Percentiles rank a stretch among this genome's conserved stretches.
These are phyloP conservation scores for Luvunga scandens DNA, from an alignment of 345 rosid species.

Conservation along the genomic window DNA sequence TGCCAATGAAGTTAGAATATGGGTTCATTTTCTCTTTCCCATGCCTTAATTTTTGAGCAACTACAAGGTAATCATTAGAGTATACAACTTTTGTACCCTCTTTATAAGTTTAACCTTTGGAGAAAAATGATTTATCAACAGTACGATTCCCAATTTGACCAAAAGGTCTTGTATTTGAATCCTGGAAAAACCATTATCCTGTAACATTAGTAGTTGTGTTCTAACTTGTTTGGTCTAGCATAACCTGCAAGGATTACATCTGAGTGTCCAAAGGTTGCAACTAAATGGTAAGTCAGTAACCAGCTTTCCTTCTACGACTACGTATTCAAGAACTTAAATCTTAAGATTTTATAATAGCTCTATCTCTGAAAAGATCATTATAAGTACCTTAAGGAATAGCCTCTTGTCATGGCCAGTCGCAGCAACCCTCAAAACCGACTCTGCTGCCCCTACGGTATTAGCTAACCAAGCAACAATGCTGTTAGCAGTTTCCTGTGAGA, in stretches of 20 bases:
- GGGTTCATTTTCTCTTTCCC: neutral
- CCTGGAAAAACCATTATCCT: neutral
- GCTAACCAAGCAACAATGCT: conserved; percentile 74
- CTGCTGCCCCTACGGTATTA: conserved; percentile 91
- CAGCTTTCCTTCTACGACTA: neutral
- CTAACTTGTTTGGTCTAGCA: neutral
- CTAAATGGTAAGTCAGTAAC: neutral
- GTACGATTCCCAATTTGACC: neutral
- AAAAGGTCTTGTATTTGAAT: neutral
- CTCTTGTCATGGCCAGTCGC: conserved; percentile 97
- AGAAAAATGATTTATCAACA: neutral
- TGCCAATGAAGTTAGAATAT: neutral
- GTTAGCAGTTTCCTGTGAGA: conserved; percentile 90
- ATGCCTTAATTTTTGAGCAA: neutral
- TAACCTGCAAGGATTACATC: neutral
- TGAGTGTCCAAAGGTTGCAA: neutral
- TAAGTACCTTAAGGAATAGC: conserved; percentile 68
- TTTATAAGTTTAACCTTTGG: neutral
- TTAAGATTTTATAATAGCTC: neutral
- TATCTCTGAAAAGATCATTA: neutral
- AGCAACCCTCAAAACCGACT: conserved; percentile 92
- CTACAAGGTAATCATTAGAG: neutral
- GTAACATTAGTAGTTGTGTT: neutral
- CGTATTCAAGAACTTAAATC: neutral
- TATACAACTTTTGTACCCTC: neutral